Conservation (phyloP, 441 rosid species). For the Erysimum pusillum region DNA sequence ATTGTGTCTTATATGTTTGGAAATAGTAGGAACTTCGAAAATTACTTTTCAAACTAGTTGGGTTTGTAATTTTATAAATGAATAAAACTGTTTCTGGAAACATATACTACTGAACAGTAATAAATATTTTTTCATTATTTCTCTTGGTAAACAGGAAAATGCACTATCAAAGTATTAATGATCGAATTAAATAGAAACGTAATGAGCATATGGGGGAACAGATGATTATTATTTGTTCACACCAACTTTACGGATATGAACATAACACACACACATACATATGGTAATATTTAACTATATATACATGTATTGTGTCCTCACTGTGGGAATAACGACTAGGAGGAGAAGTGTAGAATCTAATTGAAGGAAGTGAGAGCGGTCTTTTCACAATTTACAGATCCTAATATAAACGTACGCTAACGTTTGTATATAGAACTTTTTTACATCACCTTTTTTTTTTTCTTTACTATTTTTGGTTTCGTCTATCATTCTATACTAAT, state of each 20-base stretch:
- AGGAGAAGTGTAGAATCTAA: slow-evolving; percentile 42
- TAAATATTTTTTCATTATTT: slow-evolving; percentile 1
- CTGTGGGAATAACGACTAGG: slow-evolving; percentile 17
- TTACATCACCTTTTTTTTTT: slow-evolving; percentile 2
- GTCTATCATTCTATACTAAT: neutral
- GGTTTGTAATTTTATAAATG: neutral
- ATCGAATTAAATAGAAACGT: slow-evolving; percentile 31
- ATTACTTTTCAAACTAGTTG: neutral
- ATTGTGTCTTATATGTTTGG: slow-evolving; percentile 15
- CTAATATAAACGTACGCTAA: slow-evolving; percentile 35
- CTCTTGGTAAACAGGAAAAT: slow-evolving; percentile 33
- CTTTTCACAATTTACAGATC: slow-evolving; percentile 38
- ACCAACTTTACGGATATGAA: slow-evolving; percentile 12
- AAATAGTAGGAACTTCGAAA: slow-evolving; percentile 30
- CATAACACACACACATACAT: neutral
- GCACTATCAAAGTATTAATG: slow-evolving; percentile 39
- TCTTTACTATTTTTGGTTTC: too few species aligned
- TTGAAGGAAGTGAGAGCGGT: slow-evolving; percentile 46
- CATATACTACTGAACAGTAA: slow-evolving; percentile 25
- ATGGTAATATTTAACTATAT: neutral
- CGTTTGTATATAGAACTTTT: slow-evolving; percentile 44
- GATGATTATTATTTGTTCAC: slow-evolving; percentile 29
- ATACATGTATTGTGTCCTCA: neutral
- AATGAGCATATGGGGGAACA: slow-evolving; percentile 37
- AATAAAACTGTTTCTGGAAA: slow-evolving; percentile 18